Evolutionary conservation across 75 land plant species (phyloP), one percentile per base, ranked within the genome.

Genomic region (Pseudotsuga menziesii): DNA sequence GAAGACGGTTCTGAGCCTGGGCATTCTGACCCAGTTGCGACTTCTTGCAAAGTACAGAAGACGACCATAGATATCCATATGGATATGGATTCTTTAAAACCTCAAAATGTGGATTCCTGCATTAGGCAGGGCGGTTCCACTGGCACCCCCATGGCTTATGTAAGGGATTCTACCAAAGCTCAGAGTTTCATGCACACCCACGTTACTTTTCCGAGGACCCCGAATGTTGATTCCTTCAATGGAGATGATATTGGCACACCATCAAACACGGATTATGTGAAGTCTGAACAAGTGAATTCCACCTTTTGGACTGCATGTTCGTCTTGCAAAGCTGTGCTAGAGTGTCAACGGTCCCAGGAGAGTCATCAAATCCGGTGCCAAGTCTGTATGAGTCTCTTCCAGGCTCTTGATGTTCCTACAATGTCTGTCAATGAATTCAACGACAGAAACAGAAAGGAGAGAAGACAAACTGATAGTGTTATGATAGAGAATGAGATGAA

Each of bases 281-380:
- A 26, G 67, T 29, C 19, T 15, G 11, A 1, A 26, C 13, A 5
- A 13, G 16, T 1, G 20, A 63, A 63, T 27, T 35, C 67, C 19
- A 16, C 36, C 32, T 63, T 63, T 23, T 63, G 67, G 67, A 63
- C 67, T 16, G 67, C 32, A 16, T 63, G 67, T 63, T 32, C 67
- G 16, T 63, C 5, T 63, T 63, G 67, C 7, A 7, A 63, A 13
- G 3, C 17, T 1, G 36, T 63, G 67, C 67, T 29, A 15, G 67
- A 63, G 16, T 29, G 67, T 14, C 67, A 35, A 29, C 19, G 2
- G 36, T 63, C 17, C 3, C 39, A 23, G 67, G 5, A 63, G 36
- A 15, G 36, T 1, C 67, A 63, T 2, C 14, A 5, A 15, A 14
- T 63, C 36, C 20, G 5, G 16, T 63, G 67, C 15, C 16, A 35